These are phyloP conservation scores for Podaxis sp. DNA, from an alignment of 768 basidiomycete genomes.

Conservation along the genomic window DNA sequence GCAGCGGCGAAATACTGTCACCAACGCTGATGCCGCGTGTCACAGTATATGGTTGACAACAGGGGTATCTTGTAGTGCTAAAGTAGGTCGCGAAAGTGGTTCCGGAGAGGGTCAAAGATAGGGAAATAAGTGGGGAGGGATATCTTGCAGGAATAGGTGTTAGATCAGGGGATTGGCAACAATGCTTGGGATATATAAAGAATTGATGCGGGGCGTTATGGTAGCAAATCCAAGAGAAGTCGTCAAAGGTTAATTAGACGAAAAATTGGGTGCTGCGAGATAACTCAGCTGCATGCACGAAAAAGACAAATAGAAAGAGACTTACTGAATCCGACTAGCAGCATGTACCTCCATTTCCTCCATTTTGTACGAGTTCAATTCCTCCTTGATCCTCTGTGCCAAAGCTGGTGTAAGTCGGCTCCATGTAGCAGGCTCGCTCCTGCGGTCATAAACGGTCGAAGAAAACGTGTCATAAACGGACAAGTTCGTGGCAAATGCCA, in stretches of 20 bases:
- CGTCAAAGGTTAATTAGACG: constrained; percentile 46
- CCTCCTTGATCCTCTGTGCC: constrained; percentile 97
- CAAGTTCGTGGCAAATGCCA: constrained; percentile 88
- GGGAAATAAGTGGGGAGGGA: constrained; percentile 9
- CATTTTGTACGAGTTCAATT: constrained; percentile 98
- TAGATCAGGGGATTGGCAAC: constrained; percentile 24
- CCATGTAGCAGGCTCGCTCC: constrained; percentile 96
- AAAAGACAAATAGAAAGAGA: constrained; percentile 23
- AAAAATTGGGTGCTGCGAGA: constrained; percentile 77
- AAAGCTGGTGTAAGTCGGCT: constrained; percentile 91
- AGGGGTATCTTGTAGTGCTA: constrained; percentile 5
- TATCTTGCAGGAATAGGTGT: constrained; percentile 16
- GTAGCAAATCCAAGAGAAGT: constrained; percentile 26
- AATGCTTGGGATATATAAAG: constrained; percentile 20
- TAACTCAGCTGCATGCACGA: constrained; percentile 3
- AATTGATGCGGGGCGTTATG: constrained; percentile 17
- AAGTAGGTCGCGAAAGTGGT: background rate
- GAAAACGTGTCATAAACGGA: constrained; percentile 98
- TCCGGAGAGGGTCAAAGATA: constrained; percentile 10
- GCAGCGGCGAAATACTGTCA: background rate
- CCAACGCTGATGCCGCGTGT: background rate
- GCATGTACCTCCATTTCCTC: constrained; percentile 99
- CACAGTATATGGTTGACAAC: background rate
- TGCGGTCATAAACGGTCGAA: constrained; percentile 83
- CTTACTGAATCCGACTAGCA: constrained; percentile 85